These are phyloP conservation scores for Termitomyces sp. DNA, from an alignment of 768 basidiomycete species.

Conservation along the genomic window DNA sequence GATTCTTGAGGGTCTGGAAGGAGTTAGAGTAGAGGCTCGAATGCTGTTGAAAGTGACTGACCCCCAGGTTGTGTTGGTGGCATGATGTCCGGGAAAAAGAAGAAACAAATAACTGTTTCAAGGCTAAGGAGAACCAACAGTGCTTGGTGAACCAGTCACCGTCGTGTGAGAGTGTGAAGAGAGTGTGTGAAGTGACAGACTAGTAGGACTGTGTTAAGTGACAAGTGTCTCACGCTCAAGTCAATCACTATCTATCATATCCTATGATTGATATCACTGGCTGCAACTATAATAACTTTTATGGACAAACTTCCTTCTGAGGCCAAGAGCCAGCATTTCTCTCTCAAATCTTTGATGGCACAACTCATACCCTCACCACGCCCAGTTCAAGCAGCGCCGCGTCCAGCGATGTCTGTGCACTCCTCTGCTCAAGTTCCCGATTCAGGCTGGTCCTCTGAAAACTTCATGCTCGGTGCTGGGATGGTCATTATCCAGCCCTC, in stretches of 20 bases:
- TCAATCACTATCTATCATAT: not conserved
- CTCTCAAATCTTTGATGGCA: not conserved
- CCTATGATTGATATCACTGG: not conserved
- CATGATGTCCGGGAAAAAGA: not conserved
- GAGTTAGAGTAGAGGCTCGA: not conserved
- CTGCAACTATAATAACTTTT: not conserved
- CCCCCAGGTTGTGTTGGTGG: constrained; percentile 12
- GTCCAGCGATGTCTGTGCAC: not conserved
- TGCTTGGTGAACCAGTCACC: not conserved
- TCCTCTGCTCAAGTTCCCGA: constrained; percentile 39
- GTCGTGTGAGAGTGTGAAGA: not conserved
- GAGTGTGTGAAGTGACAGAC: not conserved
- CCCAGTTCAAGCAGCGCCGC: not conserved
- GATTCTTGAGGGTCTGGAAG: constrained; percentile 50
- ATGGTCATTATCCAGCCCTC: constrained; percentile 61
- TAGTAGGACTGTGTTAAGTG: not conserved
- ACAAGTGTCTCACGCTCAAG: not conserved
- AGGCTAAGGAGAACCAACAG: not conserved
- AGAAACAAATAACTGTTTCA: not conserved
- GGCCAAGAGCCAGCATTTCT: not conserved
- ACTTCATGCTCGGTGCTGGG: constrained; percentile 56
- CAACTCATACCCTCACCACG: not conserved
- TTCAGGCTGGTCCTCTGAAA: constrained; percentile 39
- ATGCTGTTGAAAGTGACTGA: not conserved
- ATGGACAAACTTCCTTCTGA: not conserved